phyloP scores from a whole-genome alignment of 768 basidiomycete species.

The Leccinum rimulosum region DNA sequence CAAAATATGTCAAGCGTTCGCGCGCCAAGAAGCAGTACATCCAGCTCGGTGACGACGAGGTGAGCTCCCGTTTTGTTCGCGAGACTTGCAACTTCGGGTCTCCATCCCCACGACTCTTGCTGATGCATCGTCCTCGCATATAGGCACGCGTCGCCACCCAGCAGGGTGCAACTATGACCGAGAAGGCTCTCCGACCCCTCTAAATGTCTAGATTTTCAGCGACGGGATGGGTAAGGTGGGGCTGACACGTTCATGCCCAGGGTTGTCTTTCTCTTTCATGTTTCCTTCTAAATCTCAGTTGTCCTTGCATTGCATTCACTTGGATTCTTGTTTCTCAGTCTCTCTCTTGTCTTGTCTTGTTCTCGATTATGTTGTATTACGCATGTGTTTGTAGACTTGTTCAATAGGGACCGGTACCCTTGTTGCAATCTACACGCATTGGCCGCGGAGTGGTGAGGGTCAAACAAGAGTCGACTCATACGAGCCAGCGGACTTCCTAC shows the following conservation, averaged over 20 bases:
- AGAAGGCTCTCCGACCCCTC: conserved; percentile 28
- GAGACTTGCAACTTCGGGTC: conserved; percentile 13
- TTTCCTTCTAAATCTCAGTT: conserved; percentile 7
- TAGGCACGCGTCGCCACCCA: conserved; percentile 20
- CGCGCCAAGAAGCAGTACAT: conserved; percentile 34
- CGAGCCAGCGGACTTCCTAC: conserved; percentile 2
- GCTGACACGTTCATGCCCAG: conserved; percentile 2
- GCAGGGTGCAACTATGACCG: conserved; percentile 25
- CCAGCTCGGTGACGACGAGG: conserved; percentile 39
- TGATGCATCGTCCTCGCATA: neutral
- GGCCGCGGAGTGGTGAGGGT: neutral
- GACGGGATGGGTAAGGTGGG: neutral
- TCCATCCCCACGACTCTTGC: neutral
- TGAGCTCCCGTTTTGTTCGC: conserved; percentile 16
- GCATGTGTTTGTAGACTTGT: conserved; percentile 15
- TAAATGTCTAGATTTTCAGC: conserved; percentile 5
- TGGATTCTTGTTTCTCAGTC: conserved; percentile 14
- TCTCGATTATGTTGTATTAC: conserved; percentile 8
- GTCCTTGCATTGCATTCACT: conserved; percentile 18
- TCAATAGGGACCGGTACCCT: conserved; percentile 27
- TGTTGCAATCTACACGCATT: neutral
- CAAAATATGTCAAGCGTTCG: conserved; percentile 37
- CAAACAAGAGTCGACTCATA: neutral
- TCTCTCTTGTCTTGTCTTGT: conserved; percentile 5
- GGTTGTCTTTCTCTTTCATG: neutral